Conservation (phyloP, 352 stramenopile genomes). For the Globisporangium acanthophoron region DNA sequence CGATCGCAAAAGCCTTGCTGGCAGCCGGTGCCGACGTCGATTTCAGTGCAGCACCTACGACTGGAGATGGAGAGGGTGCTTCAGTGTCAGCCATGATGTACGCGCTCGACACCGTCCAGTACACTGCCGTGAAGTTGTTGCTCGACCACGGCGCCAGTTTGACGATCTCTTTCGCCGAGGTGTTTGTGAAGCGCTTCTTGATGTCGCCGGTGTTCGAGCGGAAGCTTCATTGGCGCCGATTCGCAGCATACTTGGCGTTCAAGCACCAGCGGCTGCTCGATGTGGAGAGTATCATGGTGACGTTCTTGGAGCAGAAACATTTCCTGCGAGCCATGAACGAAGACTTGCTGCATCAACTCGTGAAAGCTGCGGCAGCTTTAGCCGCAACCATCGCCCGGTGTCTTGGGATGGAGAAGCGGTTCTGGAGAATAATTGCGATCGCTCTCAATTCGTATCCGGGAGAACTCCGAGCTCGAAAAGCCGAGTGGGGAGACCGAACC, state of each 20-base stretch:
- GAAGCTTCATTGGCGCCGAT: constrained; percentile 25
- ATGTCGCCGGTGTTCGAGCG: constrained; percentile 1
- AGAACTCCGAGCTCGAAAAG: constrained; percentile 23
- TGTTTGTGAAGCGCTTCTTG: constrained; percentile 27
- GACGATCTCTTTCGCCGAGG: constrained; percentile 21
- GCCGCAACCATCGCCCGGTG: constrained; percentile 29
- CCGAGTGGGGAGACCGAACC: constrained; percentile 31
- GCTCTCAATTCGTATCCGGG: constrained; percentile 30
- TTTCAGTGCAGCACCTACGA: constrained; percentile 8
- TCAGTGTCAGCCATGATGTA: constrained; percentile 25
- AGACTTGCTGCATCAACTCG: constrained; percentile 37
- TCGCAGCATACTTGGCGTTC: constrained; percentile 25
- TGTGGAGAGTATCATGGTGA: constrained; percentile 36
- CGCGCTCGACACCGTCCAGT: constrained; percentile 30
- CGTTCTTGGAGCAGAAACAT: constrained; percentile 28
- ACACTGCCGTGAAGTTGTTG: constrained; percentile 31
- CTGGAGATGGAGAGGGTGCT: background rate
- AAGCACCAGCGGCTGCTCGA: constrained; percentile 29
- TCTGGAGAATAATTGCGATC: constrained; percentile 33
- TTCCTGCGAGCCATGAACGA: constrained; percentile 27
- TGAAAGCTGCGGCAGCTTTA: constrained; percentile 27
- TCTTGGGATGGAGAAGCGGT: constrained; percentile 26
- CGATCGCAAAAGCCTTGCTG: constrained; percentile 33
- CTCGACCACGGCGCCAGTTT: constrained; percentile 33
- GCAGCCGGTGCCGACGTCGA: constrained; percentile 24